Conservation (phyloP, 805 yeast genomes). For the Spathaspora passalidarum region DNA sequence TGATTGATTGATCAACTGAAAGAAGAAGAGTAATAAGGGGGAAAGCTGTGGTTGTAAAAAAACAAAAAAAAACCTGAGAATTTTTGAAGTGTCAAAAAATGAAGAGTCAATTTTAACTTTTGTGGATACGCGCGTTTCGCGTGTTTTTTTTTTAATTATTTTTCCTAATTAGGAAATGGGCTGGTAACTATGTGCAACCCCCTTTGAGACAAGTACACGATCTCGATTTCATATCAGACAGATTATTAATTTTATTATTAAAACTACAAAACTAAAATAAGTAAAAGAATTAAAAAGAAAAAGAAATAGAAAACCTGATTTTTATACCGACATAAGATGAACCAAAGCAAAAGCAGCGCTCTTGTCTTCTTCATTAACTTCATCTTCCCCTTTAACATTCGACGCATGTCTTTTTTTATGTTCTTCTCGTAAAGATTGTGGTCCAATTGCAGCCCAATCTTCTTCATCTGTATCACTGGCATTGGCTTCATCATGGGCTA, state of each 20-base stretch:
- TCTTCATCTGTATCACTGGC: slow-evolving; percentile 84
- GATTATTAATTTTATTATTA: background rate
- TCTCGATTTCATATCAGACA: background rate
- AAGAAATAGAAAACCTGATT: background rate
- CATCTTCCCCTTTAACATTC: background rate
- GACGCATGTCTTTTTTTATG: background rate
- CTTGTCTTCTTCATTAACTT: slow-evolving; percentile 39
- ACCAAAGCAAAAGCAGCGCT: slow-evolving; percentile 63
- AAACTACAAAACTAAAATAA: background rate
- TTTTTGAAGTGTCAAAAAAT: no score
- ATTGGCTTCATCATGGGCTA: background rate
- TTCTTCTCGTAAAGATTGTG: slow-evolving; percentile 53
- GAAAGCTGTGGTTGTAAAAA: background rate
- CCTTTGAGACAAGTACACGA: background rate
- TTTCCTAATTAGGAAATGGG: slow-evolving; percentile 14
- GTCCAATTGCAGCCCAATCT: slow-evolving; percentile 93
- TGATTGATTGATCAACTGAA: background rate
- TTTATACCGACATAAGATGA: slow-evolving; percentile 41
- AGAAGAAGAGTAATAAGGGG: background rate
- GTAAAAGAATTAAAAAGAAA: background rate
- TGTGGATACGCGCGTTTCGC: slow-evolving; percentile 6
- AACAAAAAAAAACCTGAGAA: background rate
- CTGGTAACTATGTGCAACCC: background rate
- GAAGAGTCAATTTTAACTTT: background rate
- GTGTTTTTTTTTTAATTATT: slow-evolving; percentile 9